phyloP scores from a whole-genome alignment of 768 basidiomycete genomes.

The Tylopilus intermedius region DNA sequence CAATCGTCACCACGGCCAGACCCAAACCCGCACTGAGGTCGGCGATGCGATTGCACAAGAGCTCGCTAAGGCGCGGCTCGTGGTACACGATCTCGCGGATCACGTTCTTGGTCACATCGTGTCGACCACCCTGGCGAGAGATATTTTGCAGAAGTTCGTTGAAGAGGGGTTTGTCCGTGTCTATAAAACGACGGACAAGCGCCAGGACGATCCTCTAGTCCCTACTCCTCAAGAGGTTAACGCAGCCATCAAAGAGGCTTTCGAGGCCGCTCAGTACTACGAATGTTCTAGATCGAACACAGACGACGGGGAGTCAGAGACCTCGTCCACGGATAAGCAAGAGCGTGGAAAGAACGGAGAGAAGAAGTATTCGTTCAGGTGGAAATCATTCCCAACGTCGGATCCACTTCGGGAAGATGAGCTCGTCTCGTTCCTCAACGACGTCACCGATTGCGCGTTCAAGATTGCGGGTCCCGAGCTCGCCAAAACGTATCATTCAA shows the following conservation, averaged over 20 bases:
- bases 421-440: constrained; percentile 14
- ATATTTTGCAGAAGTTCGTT: not conserved
- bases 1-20: constrained; percentile 2
- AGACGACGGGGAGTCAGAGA: not conserved
- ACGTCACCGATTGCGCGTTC: constrained; percentile 7
- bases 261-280: not conserved
- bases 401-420: constrained; percentile 3
- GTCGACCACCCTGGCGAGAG: not conserved
- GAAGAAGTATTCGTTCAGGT: constrained; percentile 3
- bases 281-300: not conserved
- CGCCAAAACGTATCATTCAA: not conserved
- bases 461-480: too few relatives aligned
- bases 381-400: not conserved
- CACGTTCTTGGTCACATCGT: constrained; percentile 1
- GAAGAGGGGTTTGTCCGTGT: not conserved
- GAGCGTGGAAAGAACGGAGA: too few relatives aligned
- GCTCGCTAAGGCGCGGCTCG: constrained; percentile 4
- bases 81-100: constrained; percentile 13
- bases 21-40: not conserved
- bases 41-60: constrained; percentile 4
- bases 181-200: not conserved
- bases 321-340: not conserved
- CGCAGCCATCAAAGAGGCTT: constrained; percentile 1
- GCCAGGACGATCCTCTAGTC: not conserved
- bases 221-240: not conserved